Conservation (phyloP, 192 early-diverging fungal species). For the Coemansia biformis region DNA sequence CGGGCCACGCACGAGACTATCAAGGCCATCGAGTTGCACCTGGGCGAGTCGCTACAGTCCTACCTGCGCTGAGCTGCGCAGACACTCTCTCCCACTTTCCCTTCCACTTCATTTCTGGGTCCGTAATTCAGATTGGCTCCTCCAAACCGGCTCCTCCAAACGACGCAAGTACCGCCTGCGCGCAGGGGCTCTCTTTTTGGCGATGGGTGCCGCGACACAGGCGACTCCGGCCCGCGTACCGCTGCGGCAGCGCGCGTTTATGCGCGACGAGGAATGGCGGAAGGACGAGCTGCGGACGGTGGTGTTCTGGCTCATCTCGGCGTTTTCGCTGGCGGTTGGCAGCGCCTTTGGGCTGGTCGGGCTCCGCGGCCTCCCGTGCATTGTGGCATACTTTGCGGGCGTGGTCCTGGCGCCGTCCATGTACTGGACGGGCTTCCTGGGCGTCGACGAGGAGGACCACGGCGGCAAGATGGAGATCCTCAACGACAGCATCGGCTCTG, state of each 20-base stretch:
- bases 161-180: too few species aligned
- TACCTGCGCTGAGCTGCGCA: constrained; percentile 70
- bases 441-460: constrained; percentile 42
- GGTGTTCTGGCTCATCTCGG: constrained; percentile 38
- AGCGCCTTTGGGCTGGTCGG: constrained; percentile 21
- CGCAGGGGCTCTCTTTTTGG: too few species aligned
- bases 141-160: too few species aligned
- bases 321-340: constrained; percentile 23
- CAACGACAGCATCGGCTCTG: constrained; percentile 39
- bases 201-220: too few species aligned
- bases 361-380: constrained; percentile 26
- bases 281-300: constrained; percentile 43
- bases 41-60: constrained; percentile 86
- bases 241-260: constrained; percentile 37
- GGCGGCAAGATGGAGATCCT: constrained; percentile 50
- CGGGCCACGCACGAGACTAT: constrained; percentile 73
- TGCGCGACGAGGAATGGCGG: constrained; percentile 40
- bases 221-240: too few species aligned
- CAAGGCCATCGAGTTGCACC: constrained; percentile 77
- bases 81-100: constrained; percentile 5
- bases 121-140: too few species aligned
- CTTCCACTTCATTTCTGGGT: too few species aligned
- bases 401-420: constrained; percentile 27
- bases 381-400: constrained; percentile 26
- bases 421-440: constrained; percentile 33